A percentile compares a stretch with the other conserved stretches of the same genome.
Evolutionary conservation across 768 basidiomycete species (phyloP).

Genomic region (Mycena belliarum): DNA sequence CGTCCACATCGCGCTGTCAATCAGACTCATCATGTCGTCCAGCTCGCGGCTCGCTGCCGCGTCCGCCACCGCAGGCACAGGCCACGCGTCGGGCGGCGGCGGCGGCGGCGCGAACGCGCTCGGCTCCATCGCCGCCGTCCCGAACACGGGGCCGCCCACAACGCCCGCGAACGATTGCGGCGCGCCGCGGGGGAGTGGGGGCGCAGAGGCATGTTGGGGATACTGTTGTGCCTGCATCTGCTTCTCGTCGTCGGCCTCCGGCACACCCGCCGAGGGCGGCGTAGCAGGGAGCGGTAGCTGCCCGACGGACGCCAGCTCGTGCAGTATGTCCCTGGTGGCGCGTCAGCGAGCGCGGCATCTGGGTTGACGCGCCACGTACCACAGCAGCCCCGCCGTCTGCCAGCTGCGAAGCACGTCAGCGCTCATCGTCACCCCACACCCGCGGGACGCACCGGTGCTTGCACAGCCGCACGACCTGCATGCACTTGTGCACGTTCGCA

Average conservation of each 20-base stretch:
- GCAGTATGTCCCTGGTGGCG: conserved; percentile 21
- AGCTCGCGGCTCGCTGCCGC: conserved; percentile 7
- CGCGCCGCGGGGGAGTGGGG: too few species aligned
- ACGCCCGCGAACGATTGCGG: conserved; percentile 12
- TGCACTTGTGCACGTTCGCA: conserved; percentile 59
- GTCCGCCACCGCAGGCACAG: conserved; percentile 2
- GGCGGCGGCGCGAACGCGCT: conserved; percentile 17
- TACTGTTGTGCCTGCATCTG: too few species aligned
- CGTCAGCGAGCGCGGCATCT: too few species aligned
- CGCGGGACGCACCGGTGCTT: conserved; percentile 45
- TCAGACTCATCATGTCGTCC: conserved; percentile 16
- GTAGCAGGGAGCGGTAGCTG: not conserved
- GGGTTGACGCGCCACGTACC: conserved; percentile 23
- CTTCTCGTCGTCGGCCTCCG: too few species aligned
- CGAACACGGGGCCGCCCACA: not conserved
- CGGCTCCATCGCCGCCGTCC: conserved; percentile 9
- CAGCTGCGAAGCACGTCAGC: conserved; percentile 30
- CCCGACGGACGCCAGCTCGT: conserved; percentile 26
- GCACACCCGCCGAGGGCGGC: not conserved
- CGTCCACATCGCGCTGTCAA: conserved; percentile 22
- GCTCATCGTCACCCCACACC: too few species aligned
- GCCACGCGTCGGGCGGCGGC: conserved; percentile 13
- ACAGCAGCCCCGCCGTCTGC: conserved; percentile 41
- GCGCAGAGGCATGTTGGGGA: too few species aligned
- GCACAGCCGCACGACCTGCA: conserved; percentile 47